Evolutionary conservation across 2,329 filamentous ascomycete species (phyloP), one percentile per base, ranked within the genome.

Genomic region (Ophiostoma montium): DNA sequence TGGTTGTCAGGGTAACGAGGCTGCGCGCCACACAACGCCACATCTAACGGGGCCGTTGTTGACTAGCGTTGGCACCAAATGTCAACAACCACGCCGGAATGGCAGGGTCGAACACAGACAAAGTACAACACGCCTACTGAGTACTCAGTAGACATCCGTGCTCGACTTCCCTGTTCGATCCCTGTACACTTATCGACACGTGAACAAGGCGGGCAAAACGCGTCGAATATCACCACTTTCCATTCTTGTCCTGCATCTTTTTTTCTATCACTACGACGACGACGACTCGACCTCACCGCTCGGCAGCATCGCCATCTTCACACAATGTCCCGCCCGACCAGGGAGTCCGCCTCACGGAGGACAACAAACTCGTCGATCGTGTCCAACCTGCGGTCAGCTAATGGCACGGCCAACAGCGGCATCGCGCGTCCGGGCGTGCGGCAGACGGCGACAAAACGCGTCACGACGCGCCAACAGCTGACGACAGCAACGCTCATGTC

Each of bases 401-500:
- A 53, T 16, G 30, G 27, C 42, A 44, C 30, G 9, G 27, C 41
- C 38, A 52, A 54, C 44, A 54, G 53, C 16, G 53, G 56, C 21
- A 52, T 54, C 15, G 53, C 57, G 30, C 60, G 62, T 12, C 52
- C 61, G 5, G 60, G 59, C 49, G 55, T 61, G 15, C 62, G 59
- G 3, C 53, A 57, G 3, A 52, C 54, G 7, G 16, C 47, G 3
- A 52, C 58, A 7, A 56, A 55, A 42, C 59, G 57, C 35, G 53
- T 45, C 2, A 54, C 58, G 11, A 55, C 57, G 19, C 56, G 58
- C 32, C 54, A 55, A 31, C 43, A 49, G 16, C 52, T 56, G 13
- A 52, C 48, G 8, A 45, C 51, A 5, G 30, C 51, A 1, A 42
- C 48, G 7, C 33, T 42, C 11, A 31, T 49, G 12, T 32, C 48